Base-by-base conservation (phyloP, 2,329 filamentous ascomycete genomes). In the Verticillium dahliae region DNA sequence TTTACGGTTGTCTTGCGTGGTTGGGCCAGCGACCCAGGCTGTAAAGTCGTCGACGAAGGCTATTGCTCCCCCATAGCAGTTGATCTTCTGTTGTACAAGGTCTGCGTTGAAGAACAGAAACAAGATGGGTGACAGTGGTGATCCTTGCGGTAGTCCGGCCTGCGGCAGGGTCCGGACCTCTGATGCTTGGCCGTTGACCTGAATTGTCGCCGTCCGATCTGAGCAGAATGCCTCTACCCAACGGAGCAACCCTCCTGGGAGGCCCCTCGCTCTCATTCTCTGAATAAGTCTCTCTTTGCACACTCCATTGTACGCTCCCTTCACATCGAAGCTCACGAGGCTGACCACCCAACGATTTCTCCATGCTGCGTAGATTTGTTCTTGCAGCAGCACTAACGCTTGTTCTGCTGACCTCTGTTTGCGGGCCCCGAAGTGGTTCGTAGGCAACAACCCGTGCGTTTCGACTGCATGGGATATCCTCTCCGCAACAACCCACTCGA, bases 271-370 rank as follows among this genome's bases (percentile, higher is more conserved):
- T 37, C 52, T 60, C 50, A 70, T 60, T 60, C 65, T 65, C 55
- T 67, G 56, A 34, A 69, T 33, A 6, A 69, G 62, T 65, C 71
- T 61, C 55, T 74, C 69, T 62, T 74, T 75, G 31, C 65, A 74
- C 18, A 78, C 73, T 22, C 75, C 67, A 58, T 78, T 78, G 61
- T 75, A 78, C 58, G 73, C 75, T n/a, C 74, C 73, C 63, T 78
- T 77, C 1, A 78, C 67, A 65, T 78, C 71, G 58, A 77, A 77
- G 60, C 69, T 74, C 57, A 75, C 66, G 10, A 76, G 66, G 58
- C 71, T 74, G 7, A 75, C 62, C 9, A 72, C 69, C 63, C 69
- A 69, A 5, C 52, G 22, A 14, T 33, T 33, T 34, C 52, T 50
- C 18, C 61, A 37, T 15, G 60, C 57, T 38, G 22, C 56, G 60